Evolutionary conservation across 495 filamentous ascomycete species (phyloP).

Genomic region (Cercophora scortea): DNA sequence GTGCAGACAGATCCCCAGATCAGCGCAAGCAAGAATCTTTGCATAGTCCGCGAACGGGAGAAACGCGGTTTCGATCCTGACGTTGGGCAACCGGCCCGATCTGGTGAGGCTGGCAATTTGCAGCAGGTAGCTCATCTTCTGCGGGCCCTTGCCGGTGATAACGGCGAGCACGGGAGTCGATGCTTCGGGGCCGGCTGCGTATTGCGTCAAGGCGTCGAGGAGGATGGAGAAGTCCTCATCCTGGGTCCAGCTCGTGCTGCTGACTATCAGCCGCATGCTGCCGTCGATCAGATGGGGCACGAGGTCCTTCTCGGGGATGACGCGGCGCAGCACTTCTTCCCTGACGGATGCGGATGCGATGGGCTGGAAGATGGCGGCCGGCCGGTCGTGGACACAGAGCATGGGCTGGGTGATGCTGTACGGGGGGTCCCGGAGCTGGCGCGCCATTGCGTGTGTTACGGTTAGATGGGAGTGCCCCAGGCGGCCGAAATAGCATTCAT

Average conservation of each 20-base stretch:
- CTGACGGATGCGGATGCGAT: slow-evolving; percentile 43
- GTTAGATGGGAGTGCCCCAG: slow-evolving; percentile 70
- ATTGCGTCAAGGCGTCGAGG: slow-evolving; percentile 71
- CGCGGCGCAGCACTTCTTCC: slow-evolving; percentile 47
- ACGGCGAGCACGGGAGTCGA: slow-evolving; percentile 59
- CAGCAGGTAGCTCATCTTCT: slow-evolving; percentile 65
- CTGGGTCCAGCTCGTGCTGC: slow-evolving; percentile 91
- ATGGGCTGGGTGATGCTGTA: slow-evolving; percentile 58
- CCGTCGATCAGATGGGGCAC: slow-evolving; percentile 49
- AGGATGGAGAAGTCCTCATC: slow-evolving; percentile 92
- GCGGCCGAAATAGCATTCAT: slow-evolving; percentile 64
- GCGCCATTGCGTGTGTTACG: slow-evolving; percentile 82
- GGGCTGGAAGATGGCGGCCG: slow-evolving; percentile 72
- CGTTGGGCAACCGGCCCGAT: slow-evolving; percentile 52
- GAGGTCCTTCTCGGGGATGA: slow-evolving; percentile 47
- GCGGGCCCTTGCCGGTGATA: slow-evolving; percentile 90
- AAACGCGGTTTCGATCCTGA: slow-evolving; percentile 75
- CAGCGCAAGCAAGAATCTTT: slow-evolving; percentile 73
- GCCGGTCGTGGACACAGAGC: slow-evolving; percentile 76
- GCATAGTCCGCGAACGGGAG: slow-evolving; percentile 79
- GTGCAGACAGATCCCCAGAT: slow-evolving; percentile 86
- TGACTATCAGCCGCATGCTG: slow-evolving; percentile 62
- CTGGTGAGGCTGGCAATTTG: slow-evolving; percentile 51
- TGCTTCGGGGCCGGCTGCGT: slow-evolving; percentile 35
- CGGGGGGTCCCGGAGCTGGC: slow-evolving; percentile 53